Percentiles rank a stretch among this genome's conserved stretches.
Evolutionary conservation across 2,329 filamentous ascomycete species (phyloP).

Genomic region (Mycosphaerelloides madeirae): DNA sequence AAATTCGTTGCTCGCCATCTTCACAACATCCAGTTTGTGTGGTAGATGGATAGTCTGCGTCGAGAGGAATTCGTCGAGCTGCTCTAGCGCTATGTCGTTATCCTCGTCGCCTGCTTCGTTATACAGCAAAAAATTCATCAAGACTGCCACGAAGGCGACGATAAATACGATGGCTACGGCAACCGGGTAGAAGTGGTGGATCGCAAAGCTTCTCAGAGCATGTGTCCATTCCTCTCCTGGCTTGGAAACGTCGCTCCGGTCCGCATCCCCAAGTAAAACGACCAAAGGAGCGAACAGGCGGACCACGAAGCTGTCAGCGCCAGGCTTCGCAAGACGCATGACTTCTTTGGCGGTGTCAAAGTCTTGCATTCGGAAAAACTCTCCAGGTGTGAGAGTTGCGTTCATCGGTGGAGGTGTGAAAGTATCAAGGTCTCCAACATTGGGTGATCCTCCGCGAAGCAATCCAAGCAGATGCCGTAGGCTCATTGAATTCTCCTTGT

Average conservation of each 20-base stretch:
- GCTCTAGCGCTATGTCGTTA: slow-evolving; percentile 41
- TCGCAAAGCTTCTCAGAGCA: slow-evolving; percentile 43
- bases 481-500: slow-evolving; percentile 39
- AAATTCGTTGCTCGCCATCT: slow-evolving; percentile 57
- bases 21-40: slow-evolving; percentile 65
- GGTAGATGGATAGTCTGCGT: slow-evolving; percentile 58
- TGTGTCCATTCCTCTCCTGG: slow-evolving; percentile 50
- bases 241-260: slow-evolving; percentile 50
- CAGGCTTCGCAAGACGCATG: slow-evolving; percentile 69
- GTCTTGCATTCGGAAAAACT: slow-evolving; percentile 73
- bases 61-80: slow-evolving; percentile 51
- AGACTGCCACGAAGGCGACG: slow-evolving; percentile 60
- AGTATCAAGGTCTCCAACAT: slow-evolving; percentile 23
- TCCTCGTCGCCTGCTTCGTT: slow-evolving; percentile 50
- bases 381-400: slow-evolving; percentile 68
- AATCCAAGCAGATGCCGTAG: slow-evolving; percentile 30
- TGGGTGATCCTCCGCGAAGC: slow-evolving; percentile 18
- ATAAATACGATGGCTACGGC: slow-evolving; percentile 59
- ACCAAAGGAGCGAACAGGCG: slow-evolving; percentile 70
- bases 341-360: slow-evolving; percentile 73
- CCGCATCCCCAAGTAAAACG: slow-evolving; percentile 64
- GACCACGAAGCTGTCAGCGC: slow-evolving; percentile 66
- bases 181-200: slow-evolving; percentile 67
- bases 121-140: slow-evolving; percentile 72
- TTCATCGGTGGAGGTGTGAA: slow-evolving; percentile 57